Conservation (phyloP, 2,329 filamentous ascomycete genomes). For the Curvularia eragrostidis region DNA sequence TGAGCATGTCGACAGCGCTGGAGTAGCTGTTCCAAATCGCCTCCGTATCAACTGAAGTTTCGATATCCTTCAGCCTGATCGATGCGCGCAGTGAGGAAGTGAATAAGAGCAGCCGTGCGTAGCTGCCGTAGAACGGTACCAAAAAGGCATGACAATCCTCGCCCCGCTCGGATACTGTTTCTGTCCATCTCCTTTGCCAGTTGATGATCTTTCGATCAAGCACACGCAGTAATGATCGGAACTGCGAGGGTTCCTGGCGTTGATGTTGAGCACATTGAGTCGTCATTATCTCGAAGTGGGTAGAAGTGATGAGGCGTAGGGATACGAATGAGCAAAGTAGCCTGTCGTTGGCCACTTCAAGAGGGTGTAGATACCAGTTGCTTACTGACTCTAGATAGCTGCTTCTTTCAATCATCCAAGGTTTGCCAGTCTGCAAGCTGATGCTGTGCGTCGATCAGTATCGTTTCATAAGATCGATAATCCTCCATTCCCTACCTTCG, state of each 20-base stretch:
- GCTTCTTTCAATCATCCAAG: conserved; percentile 16
- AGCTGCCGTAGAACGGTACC: conserved; percentile 18
- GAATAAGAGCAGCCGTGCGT: conserved; percentile 15
- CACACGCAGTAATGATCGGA: too few relatives aligned
- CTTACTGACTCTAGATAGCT: conserved; percentile 6
- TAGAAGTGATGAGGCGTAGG: too few relatives aligned
- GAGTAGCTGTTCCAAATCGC: conserved; percentile 19
- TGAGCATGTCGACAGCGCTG: conserved; percentile 15
- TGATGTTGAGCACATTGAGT: too few relatives aligned
- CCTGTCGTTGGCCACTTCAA: conserved; percentile 14
- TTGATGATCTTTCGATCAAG: too few relatives aligned
- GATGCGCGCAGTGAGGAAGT: conserved; percentile 13
- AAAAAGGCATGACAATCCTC: conserved; percentile 17
- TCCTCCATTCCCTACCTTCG: too few relatives aligned
- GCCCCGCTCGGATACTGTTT: conserved; percentile 1
- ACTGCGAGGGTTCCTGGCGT: too few relatives aligned
- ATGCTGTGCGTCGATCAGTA: too few relatives aligned
- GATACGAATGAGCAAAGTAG: conserved; percentile 17
- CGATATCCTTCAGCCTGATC: conserved; percentile 6
- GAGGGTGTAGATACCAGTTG: conserved; percentile 6
- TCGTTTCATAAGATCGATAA: too few relatives aligned
- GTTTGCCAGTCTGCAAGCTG: too few relatives aligned
- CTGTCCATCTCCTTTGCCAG: too few relatives aligned
- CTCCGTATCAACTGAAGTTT: conserved; percentile 16
- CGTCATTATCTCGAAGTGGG: too few relatives aligned